Base-by-base conservation (phyloP, 208 protist species). In the Porcisia deanei region DNA sequence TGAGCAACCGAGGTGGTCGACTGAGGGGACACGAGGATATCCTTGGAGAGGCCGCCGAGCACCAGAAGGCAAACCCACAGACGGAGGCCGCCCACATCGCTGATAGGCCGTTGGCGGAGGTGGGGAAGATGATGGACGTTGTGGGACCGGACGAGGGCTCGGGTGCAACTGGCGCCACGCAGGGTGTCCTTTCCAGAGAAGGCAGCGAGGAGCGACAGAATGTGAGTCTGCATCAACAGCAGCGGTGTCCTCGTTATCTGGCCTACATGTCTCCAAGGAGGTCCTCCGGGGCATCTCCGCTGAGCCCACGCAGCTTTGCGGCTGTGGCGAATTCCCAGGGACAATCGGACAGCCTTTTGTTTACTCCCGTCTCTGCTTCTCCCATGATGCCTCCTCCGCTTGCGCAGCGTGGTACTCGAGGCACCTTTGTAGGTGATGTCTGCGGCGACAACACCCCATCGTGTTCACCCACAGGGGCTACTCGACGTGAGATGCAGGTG, bases 241-340 rank as follows among this genome's bases (percentile, higher is more conserved):
- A 34, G 16, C 69, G 57, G 34, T 34, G 49, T 10, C 71, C 12
- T n/a, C 68, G 71, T 49, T 81, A 77, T 43, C 58, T 65, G 63
- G 9, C 1, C 39, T 70, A 73, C 58, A 57, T 69, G 14, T 73
- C 77, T 5, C 49, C 71, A 1, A 37, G 45, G n/a, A 77, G 39
- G 71, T 0, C 37, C 12, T 22, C 49, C 20, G 39, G 20, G 30
- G 34, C 34, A 3, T 60, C 68, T 39, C 53, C 20, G 18, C 53
- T 34, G 18, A 25, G 37, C 10, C 49, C 6, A 43, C 7, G 20
- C 30, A 45, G 22, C 45, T 18, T 22, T 52, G 60, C 39, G 6
- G 34, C 54, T 43, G 63, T 12, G 6, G 49, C 52, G 47, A 58
- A 45, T 22, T 49, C n/a, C 22, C 34, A 18, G 53, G 4, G 22